A percentile compares a stretch with the other conserved stretches of the same genome.
These are phyloP conservation scores for Tolypocladium pustulatum DNA, from an alignment of 2,329 filamentous ascomycete species.

Conservation along the genomic window DNA sequence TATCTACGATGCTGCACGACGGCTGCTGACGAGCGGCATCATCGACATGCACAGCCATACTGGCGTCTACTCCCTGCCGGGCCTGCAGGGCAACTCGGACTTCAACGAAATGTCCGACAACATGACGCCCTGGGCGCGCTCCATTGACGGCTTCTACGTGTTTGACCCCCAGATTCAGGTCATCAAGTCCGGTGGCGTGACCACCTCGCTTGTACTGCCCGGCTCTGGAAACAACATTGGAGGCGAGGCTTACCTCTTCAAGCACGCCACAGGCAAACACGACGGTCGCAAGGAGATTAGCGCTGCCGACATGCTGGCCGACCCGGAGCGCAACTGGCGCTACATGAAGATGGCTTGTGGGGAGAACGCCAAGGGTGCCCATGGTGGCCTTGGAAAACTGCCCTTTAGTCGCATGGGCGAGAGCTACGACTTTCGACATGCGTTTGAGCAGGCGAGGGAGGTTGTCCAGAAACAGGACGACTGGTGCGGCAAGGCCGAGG, in stretches of 20 bases:
- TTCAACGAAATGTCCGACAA: constrained; percentile 53
- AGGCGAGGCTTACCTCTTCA: constrained; percentile 59
- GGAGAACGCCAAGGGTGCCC: constrained; percentile 56
- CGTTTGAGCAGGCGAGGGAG: constrained; percentile 51
- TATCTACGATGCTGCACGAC: constrained; percentile 48
- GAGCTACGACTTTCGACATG: constrained; percentile 58
- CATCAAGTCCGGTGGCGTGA: constrained; percentile 65
- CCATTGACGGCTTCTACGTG: constrained; percentile 54
- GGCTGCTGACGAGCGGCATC: constrained; percentile 54
- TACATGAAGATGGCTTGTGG: constrained; percentile 73
- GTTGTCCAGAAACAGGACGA: constrained; percentile 53
- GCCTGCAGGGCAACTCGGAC: constrained; percentile 43
- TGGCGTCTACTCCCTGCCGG: constrained; percentile 47
- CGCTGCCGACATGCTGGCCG: constrained; percentile 52
- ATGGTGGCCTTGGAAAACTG: constrained; percentile 41
- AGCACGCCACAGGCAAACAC: constrained; percentile 50
- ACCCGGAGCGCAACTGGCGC: constrained; percentile 53
- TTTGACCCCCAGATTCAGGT: constrained; percentile 54
- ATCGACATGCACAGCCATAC: constrained; percentile 65
- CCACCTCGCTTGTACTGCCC: constrained; percentile 55
- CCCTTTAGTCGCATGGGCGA: constrained; percentile 56
- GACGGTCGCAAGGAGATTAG: constrained; percentile 55
- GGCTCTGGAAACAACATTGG: constrained; percentile 66
- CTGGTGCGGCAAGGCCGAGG: constrained; percentile 51
- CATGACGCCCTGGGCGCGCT: constrained; percentile 57